phyloP scores from a whole-genome alignment of 2,329 filamentous ascomycete species.

The Aspergillus versicolor region DNA sequence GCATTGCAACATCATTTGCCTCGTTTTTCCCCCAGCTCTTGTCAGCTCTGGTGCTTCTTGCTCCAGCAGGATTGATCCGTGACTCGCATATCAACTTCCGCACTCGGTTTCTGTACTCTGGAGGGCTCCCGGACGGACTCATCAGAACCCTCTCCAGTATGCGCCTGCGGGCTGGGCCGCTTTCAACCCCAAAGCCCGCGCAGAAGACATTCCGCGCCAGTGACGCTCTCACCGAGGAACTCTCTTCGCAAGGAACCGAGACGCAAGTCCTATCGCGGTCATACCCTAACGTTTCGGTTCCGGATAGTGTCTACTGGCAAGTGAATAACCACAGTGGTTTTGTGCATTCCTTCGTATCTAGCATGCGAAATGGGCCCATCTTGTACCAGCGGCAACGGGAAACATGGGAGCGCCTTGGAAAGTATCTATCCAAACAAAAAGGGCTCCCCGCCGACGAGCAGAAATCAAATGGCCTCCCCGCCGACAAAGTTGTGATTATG shows the following conservation, averaged over 20 bases:
- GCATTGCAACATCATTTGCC: slow-evolving; percentile 68
- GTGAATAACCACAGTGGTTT: slow-evolving; percentile 66
- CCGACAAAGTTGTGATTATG: slow-evolving; percentile 61
- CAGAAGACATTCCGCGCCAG: slow-evolving; percentile 38
- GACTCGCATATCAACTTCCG: slow-evolving; percentile 59
- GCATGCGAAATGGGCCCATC: slow-evolving; percentile 69
- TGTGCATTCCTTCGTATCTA: slow-evolving; percentile 67
- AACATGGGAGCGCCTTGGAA: slow-evolving; percentile 60
- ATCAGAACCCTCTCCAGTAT: slow-evolving; percentile 52
- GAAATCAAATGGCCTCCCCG: slow-evolving; percentile 33
- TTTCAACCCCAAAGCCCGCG: slow-evolving; percentile 33
- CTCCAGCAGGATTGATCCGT: slow-evolving; percentile 76
- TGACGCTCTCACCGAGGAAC: slow-evolving; percentile 44
- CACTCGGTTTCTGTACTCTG: slow-evolving; percentile 63
- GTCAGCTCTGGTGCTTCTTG: slow-evolving; percentile 70
- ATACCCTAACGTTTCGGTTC: slow-evolving; percentile 57
- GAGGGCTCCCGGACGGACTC: slow-evolving; percentile 58
- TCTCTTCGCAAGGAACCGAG: slow-evolving; percentile 33
- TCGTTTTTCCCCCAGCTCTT: slow-evolving; percentile 68
- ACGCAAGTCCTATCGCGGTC: slow-evolving; percentile 53
- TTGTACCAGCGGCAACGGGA: slow-evolving; percentile 57
- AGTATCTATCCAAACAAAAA: slow-evolving; percentile 48
- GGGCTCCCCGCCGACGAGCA: slow-evolving; percentile 25
- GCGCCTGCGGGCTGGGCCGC: slow-evolving; percentile 48
- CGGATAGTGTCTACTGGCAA: slow-evolving; percentile 69